Evolutionary conservation across 805 yeast species (phyloP).

Genomic region (Candida loeiensis): DNA sequence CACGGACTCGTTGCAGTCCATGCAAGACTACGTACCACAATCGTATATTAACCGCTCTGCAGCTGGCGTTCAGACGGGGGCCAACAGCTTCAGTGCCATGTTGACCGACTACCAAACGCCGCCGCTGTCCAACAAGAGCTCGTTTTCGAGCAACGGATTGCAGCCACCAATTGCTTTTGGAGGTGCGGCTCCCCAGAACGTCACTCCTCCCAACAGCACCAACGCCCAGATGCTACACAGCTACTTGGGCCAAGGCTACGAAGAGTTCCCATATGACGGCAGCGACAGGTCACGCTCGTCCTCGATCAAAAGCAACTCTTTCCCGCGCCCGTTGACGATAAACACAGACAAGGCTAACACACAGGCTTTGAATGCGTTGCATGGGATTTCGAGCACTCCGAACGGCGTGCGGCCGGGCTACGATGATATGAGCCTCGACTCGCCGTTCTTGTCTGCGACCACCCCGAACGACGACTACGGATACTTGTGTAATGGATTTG

Average conservation of each 20-base stretch:
- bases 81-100: slow-evolving; percentile 27
- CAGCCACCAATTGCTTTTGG: slow-evolving; percentile 9
- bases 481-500: slow-evolving; percentile 22
- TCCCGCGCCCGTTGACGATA: slow-evolving; percentile 36
- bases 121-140: slow-evolving; percentile 32
- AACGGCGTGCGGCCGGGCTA: slow-evolving; percentile 5
- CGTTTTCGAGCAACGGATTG: slow-evolving; percentile 16
- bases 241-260: slow-evolving; percentile 15
- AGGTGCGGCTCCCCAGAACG: slow-evolving; percentile 4
- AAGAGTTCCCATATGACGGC: slow-evolving; percentile 26
- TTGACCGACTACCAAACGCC: slow-evolving; percentile 43
- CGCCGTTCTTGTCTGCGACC: slow-evolving; percentile 41
- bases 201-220: slow-evolving; percentile 12
- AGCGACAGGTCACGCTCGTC: slow-evolving; percentile 17
- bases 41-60: slow-evolving; percentile 33
- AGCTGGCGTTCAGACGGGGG: slow-evolving; percentile 9
- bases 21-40: slow-evolving; percentile 44
- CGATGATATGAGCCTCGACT: slow-evolving; percentile 26
- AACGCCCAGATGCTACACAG: slow-evolving; percentile 8
- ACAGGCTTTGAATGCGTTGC: slow-evolving; percentile 23
- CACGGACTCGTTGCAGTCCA: slow-evolving; percentile 42
- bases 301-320: slow-evolving; percentile 20
- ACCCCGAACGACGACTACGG: slow-evolving; percentile 35
- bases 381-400: slow-evolving; percentile 13
- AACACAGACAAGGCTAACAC: slow-evolving; percentile 34